phyloP scores from a whole-genome alignment of 371 early-diverging fungal genomes.

The Lichtheimia hyalospora region DNA sequence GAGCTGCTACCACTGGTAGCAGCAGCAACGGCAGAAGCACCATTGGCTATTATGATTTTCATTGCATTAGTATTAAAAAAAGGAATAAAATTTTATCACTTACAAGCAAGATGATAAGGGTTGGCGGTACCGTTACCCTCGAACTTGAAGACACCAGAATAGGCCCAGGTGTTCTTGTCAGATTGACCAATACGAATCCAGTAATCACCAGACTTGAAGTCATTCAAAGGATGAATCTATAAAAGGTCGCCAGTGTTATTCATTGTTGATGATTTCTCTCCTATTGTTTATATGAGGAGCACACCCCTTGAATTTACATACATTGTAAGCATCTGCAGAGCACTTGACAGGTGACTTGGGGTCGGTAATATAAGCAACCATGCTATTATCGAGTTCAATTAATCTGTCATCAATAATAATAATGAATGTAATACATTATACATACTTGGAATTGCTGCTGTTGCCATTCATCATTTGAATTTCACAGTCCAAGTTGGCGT shows the following conservation, averaged over 20 bases:
- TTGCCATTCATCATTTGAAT: constrained; percentile 48
- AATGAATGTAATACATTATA: not conserved
- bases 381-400: constrained; percentile 2
- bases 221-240: constrained; percentile 47
- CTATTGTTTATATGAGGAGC: not conserved
- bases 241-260: not conserved
- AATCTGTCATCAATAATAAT: not conserved
- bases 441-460: constrained; percentile 41
- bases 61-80: not conserved
- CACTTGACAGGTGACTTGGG: constrained; percentile 22
- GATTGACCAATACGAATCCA: constrained; percentile 50
- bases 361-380: constrained; percentile 26
- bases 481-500: constrained; percentile 34
- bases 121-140: constrained; percentile 36
- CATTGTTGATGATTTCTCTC: not conserved
- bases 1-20: constrained; percentile 16
- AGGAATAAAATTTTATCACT: constrained; percentile 7
- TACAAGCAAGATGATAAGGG: constrained; percentile 34
- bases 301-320: not conserved
- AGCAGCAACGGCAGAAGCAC: constrained; percentile 9
- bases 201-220: constrained; percentile 46
- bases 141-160: constrained; percentile 46
- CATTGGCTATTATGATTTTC: constrained; percentile 8
- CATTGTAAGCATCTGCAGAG: constrained; percentile 17
- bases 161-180: constrained; percentile 31